phyloP scores from a whole-genome alignment of 768 basidiomycete genomes.

The Lanmaoa rubissima region DNA sequence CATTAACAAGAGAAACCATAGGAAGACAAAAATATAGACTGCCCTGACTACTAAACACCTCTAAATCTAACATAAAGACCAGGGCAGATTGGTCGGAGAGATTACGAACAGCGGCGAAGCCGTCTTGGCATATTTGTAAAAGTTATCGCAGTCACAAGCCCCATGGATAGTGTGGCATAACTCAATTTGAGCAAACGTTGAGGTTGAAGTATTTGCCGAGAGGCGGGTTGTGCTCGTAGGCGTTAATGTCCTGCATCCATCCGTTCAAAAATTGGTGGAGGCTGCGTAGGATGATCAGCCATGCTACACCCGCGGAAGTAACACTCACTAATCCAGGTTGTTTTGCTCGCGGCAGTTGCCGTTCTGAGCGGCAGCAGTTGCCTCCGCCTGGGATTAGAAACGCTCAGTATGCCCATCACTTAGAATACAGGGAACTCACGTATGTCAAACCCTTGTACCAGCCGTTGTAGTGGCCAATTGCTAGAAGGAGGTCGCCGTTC shows the following conservation, averaged over 20 bases:
- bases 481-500: conserved; percentile 50
- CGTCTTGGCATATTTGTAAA: background rate
- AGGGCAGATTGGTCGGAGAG: background rate
- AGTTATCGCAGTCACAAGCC: background rate
- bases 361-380: conserved; percentile 54
- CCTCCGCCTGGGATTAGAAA: conserved; percentile 38
- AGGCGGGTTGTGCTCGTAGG: conserved; percentile 40
- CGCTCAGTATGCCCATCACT: background rate
- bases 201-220: conserved; percentile 74
- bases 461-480: conserved; percentile 77
- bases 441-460: conserved; percentile 60
- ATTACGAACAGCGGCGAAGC: background rate
- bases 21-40: background rate
- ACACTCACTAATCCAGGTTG: conserved; percentile 80
- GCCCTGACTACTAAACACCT: background rate
- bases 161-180: background rate
- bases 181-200: conserved; percentile 29
- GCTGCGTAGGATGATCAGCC: conserved; percentile 35
- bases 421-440: conserved; percentile 35
- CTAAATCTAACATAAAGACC: background rate
- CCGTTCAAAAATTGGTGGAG: conserved; percentile 71
- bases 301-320: background rate
- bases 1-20: background rate
- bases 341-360: conserved; percentile 72
- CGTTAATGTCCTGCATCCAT: conserved; percentile 61